Conservation (phyloP, 2,329 filamentous ascomycete genomes). For the Pseudogymnoascus sp. region DNA sequence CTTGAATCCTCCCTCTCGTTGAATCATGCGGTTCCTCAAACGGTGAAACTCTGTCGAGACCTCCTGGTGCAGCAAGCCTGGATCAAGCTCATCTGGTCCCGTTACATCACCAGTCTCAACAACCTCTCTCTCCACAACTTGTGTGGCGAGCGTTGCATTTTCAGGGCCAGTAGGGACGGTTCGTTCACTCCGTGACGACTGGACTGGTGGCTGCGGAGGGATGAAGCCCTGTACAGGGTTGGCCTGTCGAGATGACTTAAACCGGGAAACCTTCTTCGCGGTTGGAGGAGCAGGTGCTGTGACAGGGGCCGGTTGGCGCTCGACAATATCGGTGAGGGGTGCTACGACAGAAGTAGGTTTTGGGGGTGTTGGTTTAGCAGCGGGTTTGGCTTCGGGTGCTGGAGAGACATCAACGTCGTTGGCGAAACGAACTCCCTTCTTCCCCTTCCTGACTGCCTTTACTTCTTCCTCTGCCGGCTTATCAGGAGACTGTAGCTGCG, state of each 20-base stretch:
- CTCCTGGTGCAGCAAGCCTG: constrained; percentile 66
- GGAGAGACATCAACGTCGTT: constrained; percentile 64
- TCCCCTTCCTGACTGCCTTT: constrained; percentile 14
- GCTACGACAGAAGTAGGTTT: constrained; percentile 16
- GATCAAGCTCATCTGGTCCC: constrained; percentile 63
- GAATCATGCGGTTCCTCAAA: constrained; percentile 75
- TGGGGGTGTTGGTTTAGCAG: constrained; percentile 15
- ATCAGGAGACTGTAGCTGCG: constrained; percentile 23
- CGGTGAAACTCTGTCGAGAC: constrained; percentile 78
- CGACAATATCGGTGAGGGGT: constrained; percentile 45
- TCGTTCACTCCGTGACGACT: constrained; percentile 14
- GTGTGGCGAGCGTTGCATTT: constrained; percentile 51
- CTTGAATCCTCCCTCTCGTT: constrained; percentile 75
- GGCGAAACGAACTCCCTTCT: constrained; percentile 79
- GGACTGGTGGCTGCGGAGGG: constrained; percentile 19
- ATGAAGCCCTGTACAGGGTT: constrained; percentile 19
- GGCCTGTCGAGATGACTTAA: constrained; percentile 33
- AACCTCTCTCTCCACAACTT: constrained; percentile 48
- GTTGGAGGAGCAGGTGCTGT: constrained; percentile 22
- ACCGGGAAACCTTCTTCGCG: constrained; percentile 35
- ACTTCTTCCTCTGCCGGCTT: constrained; percentile 26
- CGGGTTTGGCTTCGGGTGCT: constrained; percentile 28
- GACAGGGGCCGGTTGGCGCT: constrained; percentile 23
- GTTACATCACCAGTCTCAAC: constrained; percentile 26
- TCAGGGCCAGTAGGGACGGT: constrained; percentile 31